These are phyloP conservation scores for Microdochium bolleyi DNA, from an alignment of 2,329 filamentous ascomycete species.

Conservation along the genomic window DNA sequence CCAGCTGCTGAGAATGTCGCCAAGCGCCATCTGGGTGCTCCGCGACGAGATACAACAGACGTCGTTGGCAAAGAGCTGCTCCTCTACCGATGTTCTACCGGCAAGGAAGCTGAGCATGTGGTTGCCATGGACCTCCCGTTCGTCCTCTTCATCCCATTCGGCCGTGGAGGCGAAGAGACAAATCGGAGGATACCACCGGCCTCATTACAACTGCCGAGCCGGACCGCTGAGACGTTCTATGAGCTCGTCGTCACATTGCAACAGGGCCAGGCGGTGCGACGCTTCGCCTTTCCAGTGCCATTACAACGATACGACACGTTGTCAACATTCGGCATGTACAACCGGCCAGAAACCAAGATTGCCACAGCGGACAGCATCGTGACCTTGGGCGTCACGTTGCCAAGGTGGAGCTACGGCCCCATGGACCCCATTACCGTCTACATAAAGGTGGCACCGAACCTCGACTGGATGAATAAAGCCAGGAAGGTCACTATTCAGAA, in stretches of 20 bases:
- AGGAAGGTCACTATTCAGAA: constrained; percentile 89
- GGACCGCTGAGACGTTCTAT: constrained; percentile 95
- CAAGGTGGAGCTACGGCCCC: constrained; percentile 93
- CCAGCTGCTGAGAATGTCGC: constrained; percentile 90
- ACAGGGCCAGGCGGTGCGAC: constrained; percentile 79
- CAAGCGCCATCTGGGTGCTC: constrained; percentile 84
- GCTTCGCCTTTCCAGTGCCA: constrained; percentile 85
- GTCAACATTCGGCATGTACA: constrained; percentile 99
- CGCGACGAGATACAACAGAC: constrained; percentile 83
- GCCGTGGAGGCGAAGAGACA: constrained; percentile 81
- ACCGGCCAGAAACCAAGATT: constrained; percentile 83
- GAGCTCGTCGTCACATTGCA: constrained; percentile 95
- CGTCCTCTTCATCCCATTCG: constrained; percentile 94
- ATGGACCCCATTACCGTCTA: constrained; percentile 93
- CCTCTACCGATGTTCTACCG: constrained; percentile 76
- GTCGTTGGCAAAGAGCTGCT: constrained; percentile 94
- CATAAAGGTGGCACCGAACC: constrained; percentile 87
- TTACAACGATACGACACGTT: constrained; percentile 91
- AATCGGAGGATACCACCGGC: constrained; percentile 87
- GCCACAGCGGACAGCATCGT: constrained; percentile 84
- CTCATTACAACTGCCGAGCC: constrained; percentile 79
- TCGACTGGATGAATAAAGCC: constrained; percentile 84
- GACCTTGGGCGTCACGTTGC: constrained; percentile 83
- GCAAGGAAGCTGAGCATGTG: constrained; percentile 79
- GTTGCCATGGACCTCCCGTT: constrained; percentile 97